Evolutionary conservation across 1,139 yeast species (phyloP), one percentile per base, ranked within the genome.

Genomic region (Zygosaccharomyces sapae): DNA sequence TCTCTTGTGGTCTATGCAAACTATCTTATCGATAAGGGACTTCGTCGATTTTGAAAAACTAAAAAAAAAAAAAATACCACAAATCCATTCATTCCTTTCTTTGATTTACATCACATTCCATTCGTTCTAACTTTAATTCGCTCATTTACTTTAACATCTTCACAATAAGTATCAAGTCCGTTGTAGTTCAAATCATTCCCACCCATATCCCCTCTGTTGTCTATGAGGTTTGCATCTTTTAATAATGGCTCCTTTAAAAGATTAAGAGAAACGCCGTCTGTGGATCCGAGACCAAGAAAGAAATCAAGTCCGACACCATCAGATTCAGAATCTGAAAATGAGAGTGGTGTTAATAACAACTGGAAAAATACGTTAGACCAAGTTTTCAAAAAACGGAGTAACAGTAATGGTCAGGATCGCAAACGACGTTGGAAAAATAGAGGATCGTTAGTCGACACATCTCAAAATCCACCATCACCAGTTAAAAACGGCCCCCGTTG

Each of bases 171-270:
- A 24, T 24, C 27, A 37, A 16, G 18, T 37, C 40, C 31, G 12
- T 16, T n/a, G n/a, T n/a, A n/a, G n/a, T n/a, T n/a, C n/a, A n/a
- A n/a, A n/a, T n/a, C n/a, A n/a, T n/a, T n/a, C n/a, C n/a, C n/a
- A n/a, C n/a, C n/a, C n/a, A n/a, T n/a, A n/a, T n/a, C n/a, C 25
- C 41, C 20, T 71, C 80, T 5, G 57, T 81, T 9, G 68, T 76
- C 9, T 75, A 79, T 70, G 92, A 89, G 0, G 78, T 76, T 59
- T 75, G 77, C 10, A 19, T 33, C 45, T 13, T 16, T 46, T 18
- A 30, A 43, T 18, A 42, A 47, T 20, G 43, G 44, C 19, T 54
- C 65, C 12, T 30, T 49, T 41, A 63, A 63, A 49, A 58, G 67
- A 55, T 43, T 55, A 13, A 52, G 57, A 41, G 64, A 61, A 19